Base-by-base conservation (phyloP, 148 eudicot species). In the Diospyros lotus region DNA sequence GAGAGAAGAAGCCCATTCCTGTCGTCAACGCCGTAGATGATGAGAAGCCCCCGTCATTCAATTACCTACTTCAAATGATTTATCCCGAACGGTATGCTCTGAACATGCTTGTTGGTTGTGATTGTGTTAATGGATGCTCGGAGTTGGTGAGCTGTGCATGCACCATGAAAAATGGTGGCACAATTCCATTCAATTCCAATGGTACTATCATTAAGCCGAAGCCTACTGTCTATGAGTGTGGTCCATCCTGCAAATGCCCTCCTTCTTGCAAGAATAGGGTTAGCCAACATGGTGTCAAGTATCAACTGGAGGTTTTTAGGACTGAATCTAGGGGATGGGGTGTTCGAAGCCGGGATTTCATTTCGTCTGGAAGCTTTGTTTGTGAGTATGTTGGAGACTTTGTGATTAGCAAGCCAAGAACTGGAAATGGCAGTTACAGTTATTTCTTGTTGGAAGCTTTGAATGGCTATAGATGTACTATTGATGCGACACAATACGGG, bases 321-420 rank as follows among this genome's bases (percentile, higher is more conserved):
- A 80, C 86, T 0, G 13, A 73, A 39, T 28, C 68, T 68, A 72
- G 61, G 50, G 82, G 84, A 38, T 85, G 88, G 88, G 88, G 82
- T 40, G 75, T 86, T 14, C 73, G 89, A 68, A 83, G 82, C 2
- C 56, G 62, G 11, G 41, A 58, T 45, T 64, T 9, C 53, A 86
- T 86, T 55, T 39, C 78, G 1, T 79, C 86, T 6, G 86, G 89
- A 43, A 75, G 81, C 75, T 83, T 83, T 61, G 54, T 86, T 10
- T 83, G 86, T 44, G 89, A 86, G 64, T 86, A 83, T 66, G 56
- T 69, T 0, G 89, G 86, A 10, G 86, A 80, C 66, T 80, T 13
- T 42, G 11, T 1, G 86, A 81, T 8, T 58, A 66, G n/a, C 81
- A 76, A 64, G 84, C 86, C 1, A 62, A 79, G 83, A 73, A 43